Conservation (phyloP, 1,284 basidiomycete species). For the Porodaedalea pini region DNA sequence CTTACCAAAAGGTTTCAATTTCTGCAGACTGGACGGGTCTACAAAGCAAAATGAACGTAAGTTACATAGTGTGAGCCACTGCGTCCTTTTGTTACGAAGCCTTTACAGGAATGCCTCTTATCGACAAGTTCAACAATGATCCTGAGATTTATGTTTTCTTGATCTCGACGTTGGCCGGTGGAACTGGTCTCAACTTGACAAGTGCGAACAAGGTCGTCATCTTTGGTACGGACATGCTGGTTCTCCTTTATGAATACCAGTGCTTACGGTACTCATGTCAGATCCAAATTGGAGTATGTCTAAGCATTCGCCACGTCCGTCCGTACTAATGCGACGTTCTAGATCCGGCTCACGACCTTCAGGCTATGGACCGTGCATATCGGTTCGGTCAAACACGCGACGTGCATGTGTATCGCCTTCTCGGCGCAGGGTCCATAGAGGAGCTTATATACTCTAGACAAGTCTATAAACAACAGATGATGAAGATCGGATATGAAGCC, state of each 20-base stretch:
- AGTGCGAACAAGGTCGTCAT: slow-evolving; percentile 84
- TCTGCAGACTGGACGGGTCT: slow-evolving; percentile 71
- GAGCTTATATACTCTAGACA: slow-evolving; percentile 83
- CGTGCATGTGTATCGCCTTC: slow-evolving; percentile 79
- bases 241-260: neutral
- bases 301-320: neutral
- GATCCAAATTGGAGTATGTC: slow-evolving; percentile 86
- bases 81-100: neutral
- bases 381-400: slow-evolving; percentile 86
- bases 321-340: neutral
- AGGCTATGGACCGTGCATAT: slow-evolving; percentile 88
- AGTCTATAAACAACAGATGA: slow-evolving; percentile 87
- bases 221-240: slow-evolving; percentile 53
- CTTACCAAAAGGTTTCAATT: slow-evolving; percentile 49
- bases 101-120: slow-evolving; percentile 67
- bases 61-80: slow-evolving; percentile 25
- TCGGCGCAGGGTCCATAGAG: slow-evolving; percentile 85
- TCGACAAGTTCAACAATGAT: slow-evolving; percentile 80
- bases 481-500: slow-evolving; percentile 81
- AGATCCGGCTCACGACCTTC: slow-evolving; percentile 85
- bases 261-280: slow-evolving; percentile 27
- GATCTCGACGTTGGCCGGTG: slow-evolving; percentile 76
- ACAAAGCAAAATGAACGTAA: slow-evolving; percentile 61
- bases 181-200: slow-evolving; percentile 72
- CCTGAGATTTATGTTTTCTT: slow-evolving; percentile 71